These are phyloP conservation scores for Candida tetrigidarum DNA, from an alignment of 1,139 yeast genomes.

Conservation along the genomic window DNA sequence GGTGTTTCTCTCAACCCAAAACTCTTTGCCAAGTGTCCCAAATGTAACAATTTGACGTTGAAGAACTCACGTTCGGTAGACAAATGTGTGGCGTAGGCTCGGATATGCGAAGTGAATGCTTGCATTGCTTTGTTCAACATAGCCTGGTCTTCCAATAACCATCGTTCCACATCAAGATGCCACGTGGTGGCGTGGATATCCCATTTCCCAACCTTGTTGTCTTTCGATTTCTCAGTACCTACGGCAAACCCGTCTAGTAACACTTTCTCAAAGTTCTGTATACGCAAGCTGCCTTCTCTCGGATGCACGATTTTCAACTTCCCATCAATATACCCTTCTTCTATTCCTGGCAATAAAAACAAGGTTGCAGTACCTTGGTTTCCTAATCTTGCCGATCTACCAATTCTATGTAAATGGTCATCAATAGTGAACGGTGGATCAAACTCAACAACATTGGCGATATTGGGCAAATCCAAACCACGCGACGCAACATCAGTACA, in stretches of 20 bases:
- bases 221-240: conserved; percentile 22
- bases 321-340: conserved; percentile 77
- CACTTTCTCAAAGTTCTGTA: conserved; percentile 54
- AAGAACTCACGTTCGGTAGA: conserved; percentile 77
- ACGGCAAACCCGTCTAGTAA: conserved; percentile 66
- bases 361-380: conserved; percentile 66
- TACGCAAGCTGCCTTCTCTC: conserved; percentile 44
- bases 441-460: conserved; percentile 65
- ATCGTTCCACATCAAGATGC: conserved; percentile 90
- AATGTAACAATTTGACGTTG: conserved; percentile 79
- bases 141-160: conserved; percentile 71
- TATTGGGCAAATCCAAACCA: conserved; percentile 71
- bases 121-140: conserved; percentile 67
- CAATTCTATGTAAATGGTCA: conserved; percentile 74
- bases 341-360: conserved; percentile 85
- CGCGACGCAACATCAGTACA: conserved; percentile 84
- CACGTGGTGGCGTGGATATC: conserved; percentile 95
- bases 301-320: conserved; percentile 60
- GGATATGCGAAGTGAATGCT: conserved; percentile 85
- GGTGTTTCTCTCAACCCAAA: conserved; percentile 97
- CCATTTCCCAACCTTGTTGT: conserved; percentile 61
- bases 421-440: conserved; percentile 75
- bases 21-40: conserved; percentile 95
- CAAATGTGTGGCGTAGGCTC: conserved; percentile 98
- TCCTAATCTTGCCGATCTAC: conserved; percentile 79